Base-by-base conservation (phyloP, 106 monocot species). In the Iris macrosiphon region DNA sequence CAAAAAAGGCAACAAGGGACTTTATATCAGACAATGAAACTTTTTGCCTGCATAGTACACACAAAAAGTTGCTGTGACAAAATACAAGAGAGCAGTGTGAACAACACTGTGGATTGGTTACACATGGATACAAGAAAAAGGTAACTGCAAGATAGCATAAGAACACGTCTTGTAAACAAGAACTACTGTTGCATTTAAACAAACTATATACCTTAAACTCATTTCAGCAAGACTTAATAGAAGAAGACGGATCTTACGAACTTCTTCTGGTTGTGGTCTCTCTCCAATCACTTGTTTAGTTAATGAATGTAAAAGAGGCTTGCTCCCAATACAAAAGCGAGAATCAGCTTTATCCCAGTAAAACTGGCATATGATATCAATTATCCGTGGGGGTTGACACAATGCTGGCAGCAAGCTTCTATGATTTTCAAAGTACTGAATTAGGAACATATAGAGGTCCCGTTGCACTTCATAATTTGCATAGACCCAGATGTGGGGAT, bases 381-480 rank as follows among this genome's bases (percentile, higher is more conserved):
- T 66, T 27, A 98, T 78, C 51, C 63, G 67, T 43, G 98, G 87
- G 11, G 91, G 55, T 7, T 66, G 64, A 80, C 85, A 81, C 7
- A 91, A 18, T 59, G 60, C 31, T 65, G 67, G 70, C 42, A 87
- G 62, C 28, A 77, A 67, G 15, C 61, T 64, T 44, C 54, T 22
- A 62, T 87, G 70, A 55, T 66, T 71, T 66, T 98, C 98, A 80
- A 98, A 98, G 73, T 87, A 75, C 29, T 87, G 69, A 53, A 91
- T 80, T 14, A 98, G 86, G 44, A 89, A 80, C 80, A 98, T 77
- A 67, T 87, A 90, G 31, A 98, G 75, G 62, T 98, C 90, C 26
- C 98, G 70, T 62, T 98, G 98, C 55, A 98, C 91, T 63, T 87
- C 80, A 71, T 87, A 98, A 60, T 66, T 83, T 24, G 79, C 91